phyloP scores from a whole-genome alignment of 2,329 filamentous ascomycete species.

The Phaeosphaeria sp. region DNA sequence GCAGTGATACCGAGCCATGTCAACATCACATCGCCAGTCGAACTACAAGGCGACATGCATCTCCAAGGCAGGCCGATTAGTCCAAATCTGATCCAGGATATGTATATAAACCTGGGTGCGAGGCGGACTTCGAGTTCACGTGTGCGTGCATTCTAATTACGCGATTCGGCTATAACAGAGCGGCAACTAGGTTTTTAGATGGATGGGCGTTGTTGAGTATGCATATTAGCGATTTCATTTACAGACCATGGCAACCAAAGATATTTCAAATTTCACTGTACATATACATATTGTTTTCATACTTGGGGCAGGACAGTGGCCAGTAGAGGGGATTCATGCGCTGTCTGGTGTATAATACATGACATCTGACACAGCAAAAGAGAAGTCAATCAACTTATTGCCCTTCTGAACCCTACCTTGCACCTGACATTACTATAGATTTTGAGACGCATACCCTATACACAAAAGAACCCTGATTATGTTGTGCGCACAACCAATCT shows the following conservation, averaged over 20 bases:
- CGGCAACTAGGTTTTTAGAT: background rate
- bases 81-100: slow-evolving; percentile 20
- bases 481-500: background rate
- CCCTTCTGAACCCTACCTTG: background rate
- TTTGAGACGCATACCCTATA: background rate
- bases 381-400: background rate
- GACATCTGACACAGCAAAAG: background rate
- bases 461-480: background rate
- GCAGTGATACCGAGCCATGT: slow-evolving; percentile 25
- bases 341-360: background rate
- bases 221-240: background rate
- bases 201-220: background rate
- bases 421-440: background rate
- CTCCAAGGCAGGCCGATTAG: slow-evolving; percentile 21
- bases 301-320: background rate
- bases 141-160: background rate
- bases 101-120: slow-evolving; percentile 24
- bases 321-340: background rate
- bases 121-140: background rate
- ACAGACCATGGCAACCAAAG: background rate
- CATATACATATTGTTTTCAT: background rate
- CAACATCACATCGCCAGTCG: slow-evolving; percentile 21
- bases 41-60: slow-evolving; percentile 16
- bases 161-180: no score
- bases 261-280: background rate